phyloP scores from a whole-genome alignment of 2,329 filamentous ascomycete species.

The Penicillium nordicum region DNA sequence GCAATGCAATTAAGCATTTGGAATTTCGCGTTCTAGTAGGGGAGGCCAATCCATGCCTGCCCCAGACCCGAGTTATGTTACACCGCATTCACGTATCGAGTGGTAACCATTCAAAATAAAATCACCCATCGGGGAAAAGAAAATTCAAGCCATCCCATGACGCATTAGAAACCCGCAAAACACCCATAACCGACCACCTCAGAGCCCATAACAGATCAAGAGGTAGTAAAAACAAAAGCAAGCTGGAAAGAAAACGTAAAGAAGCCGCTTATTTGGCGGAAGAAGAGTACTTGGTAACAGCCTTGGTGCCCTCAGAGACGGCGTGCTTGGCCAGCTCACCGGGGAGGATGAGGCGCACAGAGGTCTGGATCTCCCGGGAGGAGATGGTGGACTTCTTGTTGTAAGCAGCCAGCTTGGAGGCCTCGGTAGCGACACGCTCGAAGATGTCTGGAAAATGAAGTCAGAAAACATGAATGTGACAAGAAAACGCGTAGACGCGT shows the following conservation, averaged over 20 bases:
- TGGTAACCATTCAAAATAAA: constrained; percentile 41
- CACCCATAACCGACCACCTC: constrained; percentile 47
- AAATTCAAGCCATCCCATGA: constrained; percentile 48
- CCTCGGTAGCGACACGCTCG: constrained; percentile 97
- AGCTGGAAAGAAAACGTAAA: constrained; percentile 56
- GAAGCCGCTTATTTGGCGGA: constrained; percentile 84
- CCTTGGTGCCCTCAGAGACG: constrained; percentile 99
- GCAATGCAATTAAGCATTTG: constrained; percentile 32
- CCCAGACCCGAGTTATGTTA: constrained; percentile 46
- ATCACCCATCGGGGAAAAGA: constrained; percentile 39
- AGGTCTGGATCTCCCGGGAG: constrained; percentile 98
- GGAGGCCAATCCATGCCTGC: constrained; percentile 30
- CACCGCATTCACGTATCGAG: constrained; percentile 43
- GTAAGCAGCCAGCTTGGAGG: constrained; percentile 98
- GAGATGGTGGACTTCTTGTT: constrained; percentile 99
- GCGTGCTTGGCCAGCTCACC: constrained; percentile 99
- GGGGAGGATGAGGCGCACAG: constrained; percentile 93
- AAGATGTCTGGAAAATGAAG: constrained; percentile 73
- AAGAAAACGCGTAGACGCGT: neutral
- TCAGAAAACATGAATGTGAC: constrained; percentile 4
- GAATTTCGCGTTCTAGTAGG: constrained; percentile 38
- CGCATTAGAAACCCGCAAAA: constrained; percentile 47
- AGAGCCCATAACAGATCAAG: constrained; percentile 42
- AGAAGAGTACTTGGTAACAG: constrained; percentile 99
- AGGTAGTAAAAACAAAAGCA: constrained; percentile 42